A percentile compares a stretch with the other conserved stretches of the same genome.
These are phyloP conservation scores for Wilcoxina mikolae DNA, from an alignment of 495 filamentous ascomycete genomes.

Conservation along the genomic window DNA sequence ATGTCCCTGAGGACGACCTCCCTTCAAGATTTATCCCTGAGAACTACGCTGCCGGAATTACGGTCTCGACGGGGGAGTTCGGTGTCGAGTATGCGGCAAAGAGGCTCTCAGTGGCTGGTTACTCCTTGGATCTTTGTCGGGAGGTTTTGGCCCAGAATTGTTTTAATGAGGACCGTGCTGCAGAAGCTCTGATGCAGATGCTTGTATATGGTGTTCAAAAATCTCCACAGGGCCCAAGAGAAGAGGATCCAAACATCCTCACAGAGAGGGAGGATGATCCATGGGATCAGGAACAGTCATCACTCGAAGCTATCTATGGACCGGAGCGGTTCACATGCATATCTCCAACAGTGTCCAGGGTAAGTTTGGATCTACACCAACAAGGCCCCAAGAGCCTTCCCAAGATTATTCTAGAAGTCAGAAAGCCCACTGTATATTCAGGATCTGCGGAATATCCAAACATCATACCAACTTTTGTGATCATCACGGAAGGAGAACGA, in stretches of 20 bases:
- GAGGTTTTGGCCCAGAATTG: conserved; percentile 50
- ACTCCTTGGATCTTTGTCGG: conserved; percentile 66
- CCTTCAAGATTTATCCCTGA: conserved; percentile 82
- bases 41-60: conserved; percentile 74
- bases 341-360: conserved; percentile 3
- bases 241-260: conserved; percentile 22
- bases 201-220: conserved; percentile 33
- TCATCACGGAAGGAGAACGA: conserved; percentile 37
- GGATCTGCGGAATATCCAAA: conserved; percentile 50
- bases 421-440: conserved; percentile 8
- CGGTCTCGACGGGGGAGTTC: conserved; percentile 57
- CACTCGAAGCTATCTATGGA: conserved; percentile 66
- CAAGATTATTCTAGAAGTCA: conserved; percentile 15
- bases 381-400: background rate
- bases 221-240: background rate
- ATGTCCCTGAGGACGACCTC: conserved; percentile 91
- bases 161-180: conserved; percentile 64
- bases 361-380: conserved; percentile 9
- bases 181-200: conserved; percentile 58
- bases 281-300: conserved; percentile 78
- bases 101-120: conserved; percentile 57
- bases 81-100: conserved; percentile 23
- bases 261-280: conserved; percentile 23
- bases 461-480: conserved; percentile 50
- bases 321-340: conserved; percentile 20